Percentiles rank a stretch among this genome's conserved stretches.
Evolutionary conservation across 208 protist genomes (phyloP).

Genomic region (Endotrypanum monterogeii): DNA sequence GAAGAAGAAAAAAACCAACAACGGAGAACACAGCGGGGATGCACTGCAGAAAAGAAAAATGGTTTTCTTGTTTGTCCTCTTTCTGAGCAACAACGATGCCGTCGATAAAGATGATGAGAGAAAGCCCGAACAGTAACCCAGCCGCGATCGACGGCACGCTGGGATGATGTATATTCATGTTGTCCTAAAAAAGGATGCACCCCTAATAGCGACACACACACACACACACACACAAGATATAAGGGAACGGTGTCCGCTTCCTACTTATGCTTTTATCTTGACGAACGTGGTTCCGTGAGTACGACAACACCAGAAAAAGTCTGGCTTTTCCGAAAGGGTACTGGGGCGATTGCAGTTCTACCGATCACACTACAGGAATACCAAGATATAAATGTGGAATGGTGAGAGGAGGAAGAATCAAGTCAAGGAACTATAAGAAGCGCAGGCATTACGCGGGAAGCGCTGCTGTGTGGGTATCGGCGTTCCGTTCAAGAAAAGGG

Average conservation of each 20-base stretch:
- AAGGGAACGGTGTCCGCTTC: neutral
- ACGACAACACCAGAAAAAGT: no score
- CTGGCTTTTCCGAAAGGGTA: no score
- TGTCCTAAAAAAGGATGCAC: neutral
- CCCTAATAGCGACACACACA: neutral
- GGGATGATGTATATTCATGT: constrained; percentile 14
- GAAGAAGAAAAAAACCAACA: constrained; percentile 60
- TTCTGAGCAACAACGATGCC: constrained; percentile 48
- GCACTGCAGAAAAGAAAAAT: constrained; percentile 53
- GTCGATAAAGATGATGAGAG: constrained; percentile 59
- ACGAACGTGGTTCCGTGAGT: neutral
- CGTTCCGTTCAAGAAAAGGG: neutral
- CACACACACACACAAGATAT: neutral
- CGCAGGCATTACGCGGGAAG: neutral
- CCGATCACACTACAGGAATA: no score
- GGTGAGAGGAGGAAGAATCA: neutral
- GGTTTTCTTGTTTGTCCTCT: constrained; percentile 40
- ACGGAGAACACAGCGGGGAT: constrained; percentile 75
- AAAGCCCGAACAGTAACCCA: constrained; percentile 59
- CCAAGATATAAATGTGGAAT: no score
- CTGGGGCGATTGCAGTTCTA: no score
- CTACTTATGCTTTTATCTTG: neutral
- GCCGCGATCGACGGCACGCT: constrained; percentile 41
- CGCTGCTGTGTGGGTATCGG: neutral
- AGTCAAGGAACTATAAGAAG: neutral